Conservation (phyloP, 2,329 filamentous ascomycete genomes). For the Colletotrichum shisoi region DNA sequence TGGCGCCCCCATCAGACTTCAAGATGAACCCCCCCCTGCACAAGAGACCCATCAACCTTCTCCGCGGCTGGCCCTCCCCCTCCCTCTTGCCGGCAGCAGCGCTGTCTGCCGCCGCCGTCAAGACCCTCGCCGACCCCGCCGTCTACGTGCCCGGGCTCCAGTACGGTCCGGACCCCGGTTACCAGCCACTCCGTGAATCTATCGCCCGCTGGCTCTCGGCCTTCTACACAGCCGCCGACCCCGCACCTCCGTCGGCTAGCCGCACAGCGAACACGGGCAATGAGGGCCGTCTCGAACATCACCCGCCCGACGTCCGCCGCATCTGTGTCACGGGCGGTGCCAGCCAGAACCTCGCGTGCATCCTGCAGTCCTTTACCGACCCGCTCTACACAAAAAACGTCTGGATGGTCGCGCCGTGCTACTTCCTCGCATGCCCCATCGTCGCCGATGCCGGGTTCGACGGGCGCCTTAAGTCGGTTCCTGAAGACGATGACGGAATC, state of each 20-base stretch:
- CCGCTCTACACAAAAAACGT: conserved; percentile 75
- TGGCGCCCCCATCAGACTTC: neutral
- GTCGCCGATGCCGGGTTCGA: conserved; percentile 82
- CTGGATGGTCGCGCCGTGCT: conserved; percentile 84
- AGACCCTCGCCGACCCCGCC: conserved; percentile 66
- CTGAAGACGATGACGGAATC: conserved; percentile 80
- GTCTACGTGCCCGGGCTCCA: conserved; percentile 71
- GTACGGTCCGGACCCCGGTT: conserved; percentile 82
- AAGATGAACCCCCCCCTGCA: conserved; percentile 32
- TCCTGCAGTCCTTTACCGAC: conserved; percentile 83
- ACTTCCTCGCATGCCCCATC: conserved; percentile 84
- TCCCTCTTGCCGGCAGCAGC: conserved; percentile 70
- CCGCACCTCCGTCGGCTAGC: neutral
- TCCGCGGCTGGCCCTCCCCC: conserved; percentile 72
- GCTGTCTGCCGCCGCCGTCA: conserved; percentile 67
- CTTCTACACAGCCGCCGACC: conserved; percentile 60
- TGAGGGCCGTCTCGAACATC: conserved; percentile 3
- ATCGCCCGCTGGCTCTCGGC: conserved; percentile 74
- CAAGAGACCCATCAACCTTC: conserved; percentile 66
- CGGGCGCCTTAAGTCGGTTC: conserved; percentile 70
- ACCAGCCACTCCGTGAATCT: conserved; percentile 70
- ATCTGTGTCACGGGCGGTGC: conserved; percentile 87
- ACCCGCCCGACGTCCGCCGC: conserved; percentile 58
- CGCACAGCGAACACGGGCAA: neutral
- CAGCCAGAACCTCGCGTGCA: conserved; percentile 79